Percentiles rank a stretch among this genome's conserved stretches.
These are phyloP conservation scores for Boechera stricta DNA, from an alignment of 345 rosid genomes.

Conservation along the genomic window DNA sequence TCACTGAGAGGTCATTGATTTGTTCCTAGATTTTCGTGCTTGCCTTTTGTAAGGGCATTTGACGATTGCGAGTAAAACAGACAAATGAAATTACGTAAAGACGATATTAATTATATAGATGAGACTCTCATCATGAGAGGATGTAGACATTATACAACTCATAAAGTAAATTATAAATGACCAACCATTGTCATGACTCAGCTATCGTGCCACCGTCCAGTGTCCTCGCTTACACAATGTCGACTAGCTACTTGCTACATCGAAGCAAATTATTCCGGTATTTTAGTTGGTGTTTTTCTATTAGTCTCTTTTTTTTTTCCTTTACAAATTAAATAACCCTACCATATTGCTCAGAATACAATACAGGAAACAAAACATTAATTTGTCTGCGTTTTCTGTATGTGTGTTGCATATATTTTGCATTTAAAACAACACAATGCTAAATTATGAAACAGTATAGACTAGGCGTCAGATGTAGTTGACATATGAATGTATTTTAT, in stretches of 20 bases:
- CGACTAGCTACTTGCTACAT: constrained; percentile 7
- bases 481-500: constrained; percentile 16
- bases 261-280: not conserved
- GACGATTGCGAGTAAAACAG: not conserved
- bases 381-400: not conserved
- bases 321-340: not conserved
- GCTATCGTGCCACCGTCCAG: constrained; percentile 31
- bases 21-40: constrained; percentile 23
- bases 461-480: constrained; percentile 28
- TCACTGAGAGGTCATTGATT: constrained; percentile 38
- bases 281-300: not conserved
- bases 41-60: constrained; percentile 32
- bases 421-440: not conserved
- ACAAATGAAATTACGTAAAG: not conserved
- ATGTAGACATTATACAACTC: constrained; percentile 22
- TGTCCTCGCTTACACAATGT: constrained; percentile 26
- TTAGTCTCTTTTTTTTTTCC: not conserved
- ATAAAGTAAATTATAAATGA: not conserved
- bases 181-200: constrained; percentile 10
- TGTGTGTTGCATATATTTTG: not conserved
- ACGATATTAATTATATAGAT: not conserved
- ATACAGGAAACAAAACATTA: not conserved
- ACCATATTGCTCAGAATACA: not conserved
- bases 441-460: not conserved
- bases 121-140: not conserved